A percentile compares a stretch with the other conserved stretches of the same genome.
These are phyloP conservation scores for Peniophora sp. DNA, from an alignment of 1,284 basidiomycete species.

Conservation along the genomic window DNA sequence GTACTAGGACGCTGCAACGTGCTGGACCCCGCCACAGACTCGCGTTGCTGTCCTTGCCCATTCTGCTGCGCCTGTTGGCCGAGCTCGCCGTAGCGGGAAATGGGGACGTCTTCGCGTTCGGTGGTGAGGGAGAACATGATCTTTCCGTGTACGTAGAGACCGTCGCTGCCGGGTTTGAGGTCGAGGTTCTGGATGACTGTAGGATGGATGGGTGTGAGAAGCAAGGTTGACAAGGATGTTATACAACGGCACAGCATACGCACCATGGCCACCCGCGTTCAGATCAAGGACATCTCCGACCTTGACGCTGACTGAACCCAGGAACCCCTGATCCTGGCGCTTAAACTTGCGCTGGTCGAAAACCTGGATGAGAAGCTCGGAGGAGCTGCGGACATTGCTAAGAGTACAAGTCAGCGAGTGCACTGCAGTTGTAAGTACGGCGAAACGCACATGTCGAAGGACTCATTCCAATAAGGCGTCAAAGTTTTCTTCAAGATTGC, in stretches of 20 bases:
- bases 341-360: slow-evolving; percentile 98
- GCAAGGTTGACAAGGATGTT: background rate
- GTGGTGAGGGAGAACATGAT: slow-evolving; percentile 88
- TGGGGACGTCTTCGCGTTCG: slow-evolving; percentile 26
- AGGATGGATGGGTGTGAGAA: background rate
- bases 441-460: slow-evolving; percentile 71
- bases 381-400: slow-evolving; percentile 85
- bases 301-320: slow-evolving; percentile 89
- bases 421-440: background rate
- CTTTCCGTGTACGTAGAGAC: slow-evolving; percentile 84
- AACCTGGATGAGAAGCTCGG: slow-evolving; percentile 89
- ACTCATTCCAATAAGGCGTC: slow-evolving; percentile 93
- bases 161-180: slow-evolving; percentile 86
- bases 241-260: slow-evolving; percentile 20
- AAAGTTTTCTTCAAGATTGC: slow-evolving; percentile 88
- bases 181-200: slow-evolving; percentile 86
- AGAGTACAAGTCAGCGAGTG: background rate
- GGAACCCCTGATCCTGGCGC: slow-evolving; percentile 88
- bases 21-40: background rate
- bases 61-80: background rate
- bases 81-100: background rate
- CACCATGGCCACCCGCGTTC: slow-evolving; percentile 84
- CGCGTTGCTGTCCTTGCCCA: background rate
- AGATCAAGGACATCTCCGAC: slow-evolving; percentile 88
- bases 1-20: background rate